Percentiles rank a stretch among this genome's conserved stretches.
phyloP scores from a whole-genome alignment of 2,329 filamentous ascomycete genomes.

The Chaetomiaceae sp. region DNA sequence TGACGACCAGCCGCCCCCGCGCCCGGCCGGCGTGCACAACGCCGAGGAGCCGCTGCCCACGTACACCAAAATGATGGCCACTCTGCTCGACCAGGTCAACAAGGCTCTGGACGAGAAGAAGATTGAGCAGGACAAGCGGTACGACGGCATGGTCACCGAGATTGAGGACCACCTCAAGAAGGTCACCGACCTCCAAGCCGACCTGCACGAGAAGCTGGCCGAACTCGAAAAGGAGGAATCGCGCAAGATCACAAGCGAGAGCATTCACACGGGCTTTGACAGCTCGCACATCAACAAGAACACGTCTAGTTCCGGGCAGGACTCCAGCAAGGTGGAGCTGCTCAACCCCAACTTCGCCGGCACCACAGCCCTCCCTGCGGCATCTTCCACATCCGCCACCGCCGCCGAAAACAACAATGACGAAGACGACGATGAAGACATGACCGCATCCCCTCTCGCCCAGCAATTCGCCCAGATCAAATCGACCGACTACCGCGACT shows the following conservation, averaged over 20 bases:
- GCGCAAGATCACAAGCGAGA: constrained; percentile 90
- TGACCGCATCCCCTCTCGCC: constrained; percentile 71
- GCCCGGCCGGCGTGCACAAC: constrained; percentile 73
- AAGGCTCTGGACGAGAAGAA: constrained; percentile 72
- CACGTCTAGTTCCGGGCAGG: constrained; percentile 34
- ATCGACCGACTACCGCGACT: constrained; percentile 64
- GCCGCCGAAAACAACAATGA: constrained; percentile 62
- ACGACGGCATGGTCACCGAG: constrained; percentile 70
- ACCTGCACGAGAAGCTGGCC: constrained; percentile 67
- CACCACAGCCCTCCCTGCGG: constrained; percentile 25
- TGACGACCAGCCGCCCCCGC: constrained; percentile 66
- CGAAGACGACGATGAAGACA: constrained; percentile 63
- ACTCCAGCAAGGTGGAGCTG: constrained; percentile 53
- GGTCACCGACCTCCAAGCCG: constrained; percentile 68
- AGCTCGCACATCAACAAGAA: constrained; percentile 75
- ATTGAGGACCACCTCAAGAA: constrained; percentile 71
- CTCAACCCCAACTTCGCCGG: constrained; percentile 59
- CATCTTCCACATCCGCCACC: constrained; percentile 15
- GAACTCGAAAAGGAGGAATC: constrained; percentile 79
- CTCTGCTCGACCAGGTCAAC: constrained; percentile 90
- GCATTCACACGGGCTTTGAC: constrained; percentile 83
- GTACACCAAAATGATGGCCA: constrained; percentile 98
- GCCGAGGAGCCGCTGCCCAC: constrained; percentile 68
- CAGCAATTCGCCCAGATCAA: constrained; percentile 77
- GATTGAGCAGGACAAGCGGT: constrained; percentile 55